Evolutionary conservation across 768 basidiomycete species (phyloP).

Genomic region (Collybiopsis luxurians): DNA sequence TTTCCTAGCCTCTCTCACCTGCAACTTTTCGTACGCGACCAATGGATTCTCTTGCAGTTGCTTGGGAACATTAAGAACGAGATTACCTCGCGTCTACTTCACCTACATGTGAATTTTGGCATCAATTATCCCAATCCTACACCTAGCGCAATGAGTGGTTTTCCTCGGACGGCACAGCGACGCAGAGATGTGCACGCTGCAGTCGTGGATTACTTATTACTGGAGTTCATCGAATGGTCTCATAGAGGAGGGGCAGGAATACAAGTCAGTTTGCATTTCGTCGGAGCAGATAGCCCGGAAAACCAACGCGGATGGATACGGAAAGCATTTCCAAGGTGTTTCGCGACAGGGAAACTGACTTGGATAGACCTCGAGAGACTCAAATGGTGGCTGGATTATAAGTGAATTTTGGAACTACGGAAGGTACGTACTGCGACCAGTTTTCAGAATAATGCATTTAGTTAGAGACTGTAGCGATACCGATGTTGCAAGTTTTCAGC

Average conservation of each 20-base stretch:
- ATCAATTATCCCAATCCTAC: not conserved
- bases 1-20: constrained; percentile 1
- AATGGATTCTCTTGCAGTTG: not conserved
- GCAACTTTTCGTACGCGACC: not conserved
- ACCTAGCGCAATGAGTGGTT: not conserved
- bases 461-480: too few relatives aligned
- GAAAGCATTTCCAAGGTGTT: not conserved
- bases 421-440: too few relatives aligned
- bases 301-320: not conserved
- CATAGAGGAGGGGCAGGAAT: not conserved
- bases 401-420: not conserved
- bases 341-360: not conserved
- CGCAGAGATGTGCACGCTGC: not conserved
- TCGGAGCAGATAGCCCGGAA: not conserved
- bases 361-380: not conserved
- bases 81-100: not conserved
- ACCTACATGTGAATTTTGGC: not conserved
- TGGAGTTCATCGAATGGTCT: not conserved
- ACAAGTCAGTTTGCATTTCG: not conserved
- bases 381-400: not conserved
- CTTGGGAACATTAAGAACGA: not conserved
- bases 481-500: too few relatives aligned
- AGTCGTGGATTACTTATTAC: not conserved
- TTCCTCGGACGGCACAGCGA: not conserved
- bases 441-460: too few relatives aligned